phyloP scores from a whole-genome alignment of 306 rosid species.

The Corylus avellana region DNA sequence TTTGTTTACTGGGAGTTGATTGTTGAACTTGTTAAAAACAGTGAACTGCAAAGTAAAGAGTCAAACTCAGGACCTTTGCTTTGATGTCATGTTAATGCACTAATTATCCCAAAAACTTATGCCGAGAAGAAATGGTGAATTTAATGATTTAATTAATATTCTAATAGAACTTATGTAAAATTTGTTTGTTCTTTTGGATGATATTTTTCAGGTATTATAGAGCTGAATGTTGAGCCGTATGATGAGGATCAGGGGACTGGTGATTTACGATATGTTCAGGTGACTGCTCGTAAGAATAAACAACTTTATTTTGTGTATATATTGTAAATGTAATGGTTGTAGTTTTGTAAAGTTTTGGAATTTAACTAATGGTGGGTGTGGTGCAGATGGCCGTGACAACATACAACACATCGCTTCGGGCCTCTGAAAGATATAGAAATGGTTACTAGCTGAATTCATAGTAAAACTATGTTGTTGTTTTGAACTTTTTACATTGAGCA shows the following conservation, averaged over 20 bases:
- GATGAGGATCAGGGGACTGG: constrained; percentile 88
- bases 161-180: too few species aligned
- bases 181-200: constrained; percentile 3
- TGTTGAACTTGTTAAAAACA: background rate
- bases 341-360: constrained; percentile 5
- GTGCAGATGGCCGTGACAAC: constrained; percentile 97
- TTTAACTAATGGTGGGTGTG: constrained; percentile 23
- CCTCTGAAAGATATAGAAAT: constrained; percentile 73
- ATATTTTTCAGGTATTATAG: constrained; percentile 57
- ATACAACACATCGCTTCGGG: constrained; percentile 74
- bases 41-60: too few species aligned
- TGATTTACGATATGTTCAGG: constrained; percentile 86
- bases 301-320: background rate
- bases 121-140: too few species aligned
- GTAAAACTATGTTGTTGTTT: constrained; percentile 2
- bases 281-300: constrained; percentile 10
- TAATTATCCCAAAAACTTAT: too few species aligned
- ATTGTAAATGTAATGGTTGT: background rate
- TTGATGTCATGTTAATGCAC: too few species aligned
- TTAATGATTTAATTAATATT: too few species aligned
- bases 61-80: too few species aligned
- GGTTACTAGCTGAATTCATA: constrained; percentile 47
- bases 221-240: constrained; percentile 60
- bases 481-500: background rate
- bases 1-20: background rate